A percentile compares a stretch with the other conserved stretches of the same genome.
Evolutionary conservation across 139 green algal genomes (phyloP).

Genomic region (Coccomyxa sp.): DNA sequence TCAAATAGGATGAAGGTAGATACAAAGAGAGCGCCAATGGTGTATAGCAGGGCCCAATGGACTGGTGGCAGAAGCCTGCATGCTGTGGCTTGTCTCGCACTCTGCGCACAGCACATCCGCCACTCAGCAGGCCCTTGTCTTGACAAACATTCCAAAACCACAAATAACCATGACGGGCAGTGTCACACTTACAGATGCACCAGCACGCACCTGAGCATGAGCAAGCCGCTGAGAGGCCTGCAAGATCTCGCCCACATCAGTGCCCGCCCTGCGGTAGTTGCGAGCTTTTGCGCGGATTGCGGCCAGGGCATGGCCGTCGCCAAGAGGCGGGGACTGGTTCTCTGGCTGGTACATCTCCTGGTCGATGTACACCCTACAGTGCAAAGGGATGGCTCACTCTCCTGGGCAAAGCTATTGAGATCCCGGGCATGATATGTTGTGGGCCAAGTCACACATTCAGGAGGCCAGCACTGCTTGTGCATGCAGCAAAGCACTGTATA

Average conservation of each 20-base stretch:
- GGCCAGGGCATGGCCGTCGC: slow-evolving; percentile 17
- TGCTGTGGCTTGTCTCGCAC: slow-evolving; percentile 22
- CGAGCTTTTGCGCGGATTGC: slow-evolving; percentile 24
- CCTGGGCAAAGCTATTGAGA: too few species aligned
- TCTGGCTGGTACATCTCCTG: slow-evolving; percentile 23
- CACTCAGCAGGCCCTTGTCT: background rate
- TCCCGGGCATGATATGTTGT: too few species aligned
- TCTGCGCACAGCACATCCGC: slow-evolving; percentile 7
- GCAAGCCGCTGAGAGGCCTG: slow-evolving; percentile 23
- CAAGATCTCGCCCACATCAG: slow-evolving; percentile 28
- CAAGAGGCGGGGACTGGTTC: slow-evolving; percentile 26
- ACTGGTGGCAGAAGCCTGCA: slow-evolving; percentile 26
- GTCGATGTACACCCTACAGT: slow-evolving; percentile 26
- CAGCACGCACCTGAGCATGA: slow-evolving; percentile 7
- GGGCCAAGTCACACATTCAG: too few species aligned
- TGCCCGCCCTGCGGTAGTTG: slow-evolving; percentile 24
- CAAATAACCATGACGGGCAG: background rate
- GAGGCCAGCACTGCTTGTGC: too few species aligned
- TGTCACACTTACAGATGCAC: background rate
- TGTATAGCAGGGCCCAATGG: slow-evolving; percentile 35
- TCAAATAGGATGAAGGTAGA: slow-evolving; percentile 34
- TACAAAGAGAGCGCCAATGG: slow-evolving; percentile 23
- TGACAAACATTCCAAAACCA: background rate
- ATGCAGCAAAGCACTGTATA: too few species aligned
- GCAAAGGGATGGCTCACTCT: too few species aligned